phyloP scores from a whole-genome alignment of 768 basidiomycete species.

The Megacollybia marginata region DNA sequence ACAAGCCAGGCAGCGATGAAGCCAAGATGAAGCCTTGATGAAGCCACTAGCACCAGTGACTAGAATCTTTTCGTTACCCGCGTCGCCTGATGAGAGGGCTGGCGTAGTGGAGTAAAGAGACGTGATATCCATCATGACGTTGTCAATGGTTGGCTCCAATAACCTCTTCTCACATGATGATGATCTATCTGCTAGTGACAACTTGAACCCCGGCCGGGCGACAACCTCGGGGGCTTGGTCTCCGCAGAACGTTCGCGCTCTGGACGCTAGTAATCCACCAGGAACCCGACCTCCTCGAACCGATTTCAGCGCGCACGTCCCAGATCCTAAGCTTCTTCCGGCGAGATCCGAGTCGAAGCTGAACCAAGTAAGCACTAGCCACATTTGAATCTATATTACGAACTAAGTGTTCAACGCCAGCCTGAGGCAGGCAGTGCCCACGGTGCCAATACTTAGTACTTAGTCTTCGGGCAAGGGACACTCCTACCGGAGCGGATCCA shows the following conservation, averaged over 20 bases:
- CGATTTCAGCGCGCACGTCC: not conserved
- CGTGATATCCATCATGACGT: too few species aligned
- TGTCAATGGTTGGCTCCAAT: too few species aligned
- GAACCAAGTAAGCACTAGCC: not conserved
- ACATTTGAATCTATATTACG: not conserved
- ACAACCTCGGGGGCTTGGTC: not conserved
- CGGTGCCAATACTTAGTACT: too few species aligned
- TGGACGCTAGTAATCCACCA: not conserved
- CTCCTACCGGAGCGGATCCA: not conserved
- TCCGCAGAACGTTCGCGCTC: not conserved
- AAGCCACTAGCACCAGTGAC: constrained; percentile 53
- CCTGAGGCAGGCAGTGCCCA: not conserved
- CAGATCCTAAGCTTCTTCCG: not conserved
- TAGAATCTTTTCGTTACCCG: constrained; percentile 25
- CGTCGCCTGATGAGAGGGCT: not conserved
- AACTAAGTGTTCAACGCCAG: not conserved
- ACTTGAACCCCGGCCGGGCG: too few species aligned
- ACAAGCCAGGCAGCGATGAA: constrained; percentile 53
- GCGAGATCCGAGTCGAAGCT: too few species aligned
- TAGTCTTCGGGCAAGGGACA: not conserved
- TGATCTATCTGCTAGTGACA: too few species aligned
- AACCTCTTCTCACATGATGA: too few species aligned
- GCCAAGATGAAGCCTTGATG: too few species aligned
- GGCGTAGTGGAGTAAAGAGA: not conserved
- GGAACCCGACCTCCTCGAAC: not conserved